Evolutionary conservation across 192 early-diverging fungal species (phyloP).

Genomic region (Linnemannia schmuckeri): DNA sequence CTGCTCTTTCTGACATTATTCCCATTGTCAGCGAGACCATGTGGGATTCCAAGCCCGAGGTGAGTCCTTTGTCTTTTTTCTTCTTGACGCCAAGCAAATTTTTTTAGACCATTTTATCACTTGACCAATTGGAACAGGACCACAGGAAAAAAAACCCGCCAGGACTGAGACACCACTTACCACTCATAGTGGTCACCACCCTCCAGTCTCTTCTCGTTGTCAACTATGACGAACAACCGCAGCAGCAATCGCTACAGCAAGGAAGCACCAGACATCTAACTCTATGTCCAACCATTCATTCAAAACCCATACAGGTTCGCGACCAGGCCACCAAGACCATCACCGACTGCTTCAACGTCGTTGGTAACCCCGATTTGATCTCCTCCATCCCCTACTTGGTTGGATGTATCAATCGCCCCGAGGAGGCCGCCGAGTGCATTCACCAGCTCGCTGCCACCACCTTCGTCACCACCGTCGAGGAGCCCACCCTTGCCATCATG

Average conservation of each 20-base stretch:
- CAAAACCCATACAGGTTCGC: constrained; percentile 26
- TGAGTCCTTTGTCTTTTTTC: constrained; percentile 50
- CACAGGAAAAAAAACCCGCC: constrained; percentile 12
- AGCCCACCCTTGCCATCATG: constrained; percentile 85
- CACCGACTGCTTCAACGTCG: constrained; percentile 74
- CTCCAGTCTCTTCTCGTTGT: too few relatives aligned
- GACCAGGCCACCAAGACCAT: constrained; percentile 72
- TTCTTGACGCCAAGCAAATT: neutral
- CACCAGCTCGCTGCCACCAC: constrained; percentile 85
- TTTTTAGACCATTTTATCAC: neutral
- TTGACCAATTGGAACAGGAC: neutral
- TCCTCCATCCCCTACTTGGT: constrained; percentile 83
- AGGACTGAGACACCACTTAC: constrained; percentile 8
- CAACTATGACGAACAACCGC: neutral
- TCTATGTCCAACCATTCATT: neutral
- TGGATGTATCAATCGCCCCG: constrained; percentile 80
- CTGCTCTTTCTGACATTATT: constrained; percentile 73
- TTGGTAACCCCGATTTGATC: constrained; percentile 86
- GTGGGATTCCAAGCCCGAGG: constrained; percentile 88
- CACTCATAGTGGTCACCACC: neutral
- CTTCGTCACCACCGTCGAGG: constrained; percentile 83
- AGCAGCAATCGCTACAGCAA: neutral
- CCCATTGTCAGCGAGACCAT: constrained; percentile 81
- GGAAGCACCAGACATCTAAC: too few relatives aligned
- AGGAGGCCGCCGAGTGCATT: constrained; percentile 83